These are phyloP conservation scores for Penicillium odoratum DNA, from an alignment of 495 filamentous ascomycete genomes.

Conservation along the genomic window DNA sequence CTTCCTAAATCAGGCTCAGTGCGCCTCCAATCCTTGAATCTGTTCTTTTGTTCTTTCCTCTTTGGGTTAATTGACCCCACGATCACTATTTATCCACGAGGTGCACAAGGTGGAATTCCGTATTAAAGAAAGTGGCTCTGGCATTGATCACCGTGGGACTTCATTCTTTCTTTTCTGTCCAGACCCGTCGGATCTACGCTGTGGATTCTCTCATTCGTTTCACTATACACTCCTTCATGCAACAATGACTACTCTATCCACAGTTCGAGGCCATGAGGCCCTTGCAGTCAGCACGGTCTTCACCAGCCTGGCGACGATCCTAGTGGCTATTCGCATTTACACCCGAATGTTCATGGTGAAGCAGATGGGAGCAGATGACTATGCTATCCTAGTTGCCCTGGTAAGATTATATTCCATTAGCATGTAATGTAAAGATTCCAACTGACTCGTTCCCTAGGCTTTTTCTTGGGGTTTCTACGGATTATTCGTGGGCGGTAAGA, in stretches of 20 bases:
- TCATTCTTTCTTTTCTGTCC: neutral
- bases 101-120: constrained; percentile 4
- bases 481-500: constrained; percentile 34
- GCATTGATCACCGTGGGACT: constrained; percentile 4
- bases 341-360: constrained; percentile 57
- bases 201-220: neutral
- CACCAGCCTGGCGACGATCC: constrained; percentile 30
- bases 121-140: constrained; percentile 16
- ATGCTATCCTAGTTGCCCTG: constrained; percentile 30
- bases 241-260: constrained; percentile 33
- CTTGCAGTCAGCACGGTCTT: constrained; percentile 34
- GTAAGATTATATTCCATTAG: constrained; percentile 16
- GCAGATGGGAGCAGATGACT: constrained; percentile 59
- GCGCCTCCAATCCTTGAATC: neutral
- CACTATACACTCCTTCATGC: constrained; percentile 8
- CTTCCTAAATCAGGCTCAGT: neutral
- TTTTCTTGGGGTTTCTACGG: constrained; percentile 41
- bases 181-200: constrained; percentile 2
- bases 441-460: constrained; percentile 11
- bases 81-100: neutral
- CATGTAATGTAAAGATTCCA: neutral
- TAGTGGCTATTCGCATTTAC: constrained; percentile 40
- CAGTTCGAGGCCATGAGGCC: constrained; percentile 31
- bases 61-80: constrained; percentile 1
- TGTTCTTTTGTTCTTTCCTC: neutral